These are phyloP conservation scores for Gnetum montanum DNA, from an alignment of 75 land plant species.

Conservation along the genomic window DNA sequence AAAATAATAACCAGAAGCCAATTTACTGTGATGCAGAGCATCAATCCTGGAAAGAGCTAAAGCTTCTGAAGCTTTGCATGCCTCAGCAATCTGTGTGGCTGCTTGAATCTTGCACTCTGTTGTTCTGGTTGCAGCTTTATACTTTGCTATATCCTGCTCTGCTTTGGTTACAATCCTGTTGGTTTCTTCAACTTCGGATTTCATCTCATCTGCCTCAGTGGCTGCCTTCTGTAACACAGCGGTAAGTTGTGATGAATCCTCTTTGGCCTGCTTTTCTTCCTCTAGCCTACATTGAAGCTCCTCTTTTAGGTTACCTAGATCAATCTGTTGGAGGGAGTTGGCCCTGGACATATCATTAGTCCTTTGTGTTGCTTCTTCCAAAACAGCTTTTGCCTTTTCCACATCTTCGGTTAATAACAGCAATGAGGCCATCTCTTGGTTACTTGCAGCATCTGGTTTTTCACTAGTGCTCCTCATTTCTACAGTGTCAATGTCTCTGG, in stretches of 20 bases:
- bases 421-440: background rate
- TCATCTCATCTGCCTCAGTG: constrained; percentile 10
- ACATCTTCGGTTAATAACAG: background rate
- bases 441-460: background rate
- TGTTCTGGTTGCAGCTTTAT: constrained; percentile 9
- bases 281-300: background rate
- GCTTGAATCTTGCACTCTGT: constrained; percentile 12
- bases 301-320: constrained; percentile 2
- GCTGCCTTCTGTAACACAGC: constrained; percentile 9
- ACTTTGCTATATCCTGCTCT: constrained; percentile 7
- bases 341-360: background rate
- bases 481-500: background rate
- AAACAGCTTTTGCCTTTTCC: constrained; percentile 1
- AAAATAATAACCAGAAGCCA: background rate
- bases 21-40: constrained; percentile 4
- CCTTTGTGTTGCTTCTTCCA: constrained; percentile 4
- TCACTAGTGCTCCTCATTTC: background rate
- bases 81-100: constrained; percentile 6
- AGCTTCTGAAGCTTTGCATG: constrained; percentile 8
- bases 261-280: constrained; percentile 3
- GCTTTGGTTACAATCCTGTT: constrained; percentile 1
- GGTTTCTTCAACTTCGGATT: constrained; percentile 8
- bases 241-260: constrained; percentile 4
- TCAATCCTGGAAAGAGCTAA: constrained; percentile 12
- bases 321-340: background rate